Conservation (phyloP, 139 green algal species). For the Yamagishiella unicocca region DNA sequence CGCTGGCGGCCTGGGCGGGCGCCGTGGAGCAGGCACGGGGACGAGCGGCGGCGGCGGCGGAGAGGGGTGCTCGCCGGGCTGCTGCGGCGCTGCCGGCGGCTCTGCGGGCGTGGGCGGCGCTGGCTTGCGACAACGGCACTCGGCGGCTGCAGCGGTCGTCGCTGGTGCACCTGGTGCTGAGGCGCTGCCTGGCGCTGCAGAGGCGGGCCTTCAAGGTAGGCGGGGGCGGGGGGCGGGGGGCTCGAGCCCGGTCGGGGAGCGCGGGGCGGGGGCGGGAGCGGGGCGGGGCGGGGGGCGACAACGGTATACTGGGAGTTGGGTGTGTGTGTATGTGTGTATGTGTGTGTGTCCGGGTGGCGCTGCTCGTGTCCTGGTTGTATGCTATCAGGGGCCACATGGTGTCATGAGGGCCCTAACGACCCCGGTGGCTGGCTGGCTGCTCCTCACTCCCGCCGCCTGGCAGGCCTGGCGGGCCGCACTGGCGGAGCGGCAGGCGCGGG, state of each 20-base stretch:
- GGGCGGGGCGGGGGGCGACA: too few relatives aligned
- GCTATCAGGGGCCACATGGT: too few relatives aligned
- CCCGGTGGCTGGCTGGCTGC: too few relatives aligned
- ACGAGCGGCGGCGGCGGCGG: not conserved
- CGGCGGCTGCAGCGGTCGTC: slow-evolving; percentile 34
- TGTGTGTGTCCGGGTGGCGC: too few relatives aligned
- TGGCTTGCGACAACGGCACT: not conserved
- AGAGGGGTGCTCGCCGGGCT: not conserved
- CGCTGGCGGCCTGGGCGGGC: not conserved
- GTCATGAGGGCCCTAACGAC: too few relatives aligned
- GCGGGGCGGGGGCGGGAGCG: too few relatives aligned
- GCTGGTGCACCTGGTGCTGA: slow-evolving; percentile 4
- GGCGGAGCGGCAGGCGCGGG: slow-evolving; percentile 11
- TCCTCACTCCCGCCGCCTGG: too few relatives aligned
- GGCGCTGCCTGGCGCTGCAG: not conserved
- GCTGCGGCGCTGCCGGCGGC: not conserved
- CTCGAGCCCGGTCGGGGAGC: too few relatives aligned
- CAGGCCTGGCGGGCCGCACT: slow-evolving; percentile 42
- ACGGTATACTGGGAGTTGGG: too few relatives aligned
- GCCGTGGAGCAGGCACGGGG: not conserved
- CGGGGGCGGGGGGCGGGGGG: too few relatives aligned
- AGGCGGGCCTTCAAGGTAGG: not conserved
- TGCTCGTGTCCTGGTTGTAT: too few relatives aligned
- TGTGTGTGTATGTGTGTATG: too few relatives aligned
- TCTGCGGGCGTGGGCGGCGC: slow-evolving; percentile 22